Evolutionary conservation across 139 green algal species (phyloP), one percentile per base, ranked within the genome.

Genomic region (Coelastrella sp.): DNA sequence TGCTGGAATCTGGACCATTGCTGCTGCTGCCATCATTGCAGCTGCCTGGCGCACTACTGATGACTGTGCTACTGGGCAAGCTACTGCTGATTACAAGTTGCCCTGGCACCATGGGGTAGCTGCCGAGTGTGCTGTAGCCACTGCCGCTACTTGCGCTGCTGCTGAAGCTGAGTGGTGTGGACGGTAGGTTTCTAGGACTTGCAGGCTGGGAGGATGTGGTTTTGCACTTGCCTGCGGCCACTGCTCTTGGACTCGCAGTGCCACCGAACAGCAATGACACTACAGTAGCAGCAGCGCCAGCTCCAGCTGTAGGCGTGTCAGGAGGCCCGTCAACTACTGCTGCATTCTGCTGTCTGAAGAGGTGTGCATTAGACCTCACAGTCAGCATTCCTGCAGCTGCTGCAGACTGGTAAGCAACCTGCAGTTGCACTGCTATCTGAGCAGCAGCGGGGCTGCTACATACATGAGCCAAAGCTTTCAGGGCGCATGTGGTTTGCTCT

Each of bases 371-470:
- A 25, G 71, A 21, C 9, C 71, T 25, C 2, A 62, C n/a, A 38
- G 71, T 30, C 9, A 81, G 35, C 73, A 81, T 48, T 8, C 73
- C 73, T 11, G 4, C 38, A 19, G 50, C 40, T 37, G 73, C 37
- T 34, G 73, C 73, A 27, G 73, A 25, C 34, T 45, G 19, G 17
- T 81, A 81, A 34, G 48, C 67, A 1, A 8, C 19, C 50, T 81
- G 73, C 32, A 81, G 73, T 32, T 81, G 73, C 32, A 67, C 73
- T 35, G 50, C 73, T 17, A 81, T 41, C 21, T 32, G 32, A n/a
- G 32, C 73, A 35, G 73, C 73, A 7, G 50, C 35, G 3, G 73
- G 17, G 15, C 32, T 35, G 27, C 48, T 50, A 50, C 73, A 81
- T 0, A 81, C 15, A 7, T 81, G 48, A 21, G 73, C 48, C 8